Conservation (phyloP, 2,329 filamentous ascomycete genomes). For the Phaeosphaeriaceae sp. region DNA sequence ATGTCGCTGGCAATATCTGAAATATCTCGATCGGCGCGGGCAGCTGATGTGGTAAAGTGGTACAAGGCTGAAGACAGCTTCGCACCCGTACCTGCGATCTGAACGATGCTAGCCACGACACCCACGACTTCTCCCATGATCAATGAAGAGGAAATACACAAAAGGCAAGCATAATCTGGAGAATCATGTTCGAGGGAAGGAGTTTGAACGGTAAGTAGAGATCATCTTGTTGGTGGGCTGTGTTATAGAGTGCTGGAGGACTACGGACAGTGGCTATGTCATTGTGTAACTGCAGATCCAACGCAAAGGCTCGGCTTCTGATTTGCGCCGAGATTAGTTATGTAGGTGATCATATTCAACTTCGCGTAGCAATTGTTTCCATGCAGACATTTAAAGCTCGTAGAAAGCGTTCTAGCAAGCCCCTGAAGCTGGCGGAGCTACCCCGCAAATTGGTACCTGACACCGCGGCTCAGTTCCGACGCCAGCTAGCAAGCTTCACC, state of each 20-base stretch:
- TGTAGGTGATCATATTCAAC: not conserved
- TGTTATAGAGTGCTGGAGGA: not conserved
- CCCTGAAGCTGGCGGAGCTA: conserved; percentile 11
- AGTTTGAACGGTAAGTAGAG: not conserved
- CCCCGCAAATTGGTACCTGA: conserved; percentile 19
- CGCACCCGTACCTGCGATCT: conserved; percentile 31
- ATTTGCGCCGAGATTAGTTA: no score
- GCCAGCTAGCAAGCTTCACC: conserved; percentile 1
- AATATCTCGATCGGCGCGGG: conserved; percentile 32
- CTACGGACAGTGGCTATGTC: not conserved
- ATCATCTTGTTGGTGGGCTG: not conserved
- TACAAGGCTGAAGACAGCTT: conserved; percentile 34
- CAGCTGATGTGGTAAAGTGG: conserved; percentile 26
- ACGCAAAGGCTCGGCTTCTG: not conserved
- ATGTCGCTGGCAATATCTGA: conserved; percentile 34
- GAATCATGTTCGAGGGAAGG: not conserved
- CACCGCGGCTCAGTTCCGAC: conserved; percentile 18
- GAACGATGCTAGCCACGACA: conserved; percentile 33
- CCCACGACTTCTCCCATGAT: conserved; percentile 35
- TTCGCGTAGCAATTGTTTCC: not conserved
- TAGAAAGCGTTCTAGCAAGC: not conserved
- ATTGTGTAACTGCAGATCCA: not conserved
- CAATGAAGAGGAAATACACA: not conserved
- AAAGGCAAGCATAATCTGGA: not conserved
- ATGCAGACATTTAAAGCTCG: not conserved